phyloP scores from a whole-genome alignment of 805 yeast genomes.

The Diddensiella transvaalensis region DNA sequence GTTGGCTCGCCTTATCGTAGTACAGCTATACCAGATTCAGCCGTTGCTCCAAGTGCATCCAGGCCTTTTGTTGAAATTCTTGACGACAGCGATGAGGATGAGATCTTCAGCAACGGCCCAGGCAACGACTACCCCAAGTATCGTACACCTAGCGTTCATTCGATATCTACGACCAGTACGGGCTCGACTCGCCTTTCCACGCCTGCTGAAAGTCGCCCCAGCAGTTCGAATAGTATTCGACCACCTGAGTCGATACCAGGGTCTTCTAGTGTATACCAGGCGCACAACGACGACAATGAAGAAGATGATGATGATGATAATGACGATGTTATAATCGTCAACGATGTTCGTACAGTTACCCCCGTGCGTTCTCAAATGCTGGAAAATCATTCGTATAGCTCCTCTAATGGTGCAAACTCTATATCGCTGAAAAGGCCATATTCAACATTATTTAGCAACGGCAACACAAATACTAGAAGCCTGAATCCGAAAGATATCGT shows the following conservation, averaged over 20 bases:
- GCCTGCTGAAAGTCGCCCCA: background rate
- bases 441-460: conserved; percentile 6
- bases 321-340: conserved; percentile 6
- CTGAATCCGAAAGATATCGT: too few relatives aligned
- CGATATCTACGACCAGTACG: background rate
- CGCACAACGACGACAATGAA: background rate
- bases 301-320: conserved; percentile 7
- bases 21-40: too few relatives aligned
- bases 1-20: too few relatives aligned
- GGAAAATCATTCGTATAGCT: too few relatives aligned
- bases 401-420: background rate
- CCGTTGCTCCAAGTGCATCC: too few relatives aligned
- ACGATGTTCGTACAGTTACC: background rate
- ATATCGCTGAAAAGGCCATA: conserved; percentile 6
- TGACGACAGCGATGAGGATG: background rate
- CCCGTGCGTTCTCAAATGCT: background rate
- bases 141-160: background rate
- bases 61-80: background rate
- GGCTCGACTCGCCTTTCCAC: background rate
- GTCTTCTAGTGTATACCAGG: too few relatives aligned
- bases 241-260: too few relatives aligned
- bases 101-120: background rate
- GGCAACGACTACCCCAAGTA: too few relatives aligned
- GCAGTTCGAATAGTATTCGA: background rate
- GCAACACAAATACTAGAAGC: background rate